phyloP scores from a whole-genome alignment of 176 grass and related monocot genomes.

The Cymbopogon citratus region DNA sequence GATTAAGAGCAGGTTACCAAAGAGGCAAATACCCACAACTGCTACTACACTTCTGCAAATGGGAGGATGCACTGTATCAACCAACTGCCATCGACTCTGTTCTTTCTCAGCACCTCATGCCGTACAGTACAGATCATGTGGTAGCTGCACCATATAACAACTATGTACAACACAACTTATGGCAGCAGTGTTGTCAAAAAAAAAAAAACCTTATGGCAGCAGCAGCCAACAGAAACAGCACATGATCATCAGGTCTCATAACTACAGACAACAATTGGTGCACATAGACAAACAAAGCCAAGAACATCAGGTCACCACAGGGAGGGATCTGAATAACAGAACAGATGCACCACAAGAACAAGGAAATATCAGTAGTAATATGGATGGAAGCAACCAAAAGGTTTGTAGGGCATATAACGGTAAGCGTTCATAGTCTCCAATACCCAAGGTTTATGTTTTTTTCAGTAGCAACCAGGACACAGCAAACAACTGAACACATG shows the following conservation, averaged over 20 bases:
- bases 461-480: slow-evolving; percentile 39
- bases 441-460: background rate
- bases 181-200: no score
- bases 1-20: no score
- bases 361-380: background rate
- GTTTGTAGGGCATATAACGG: slow-evolving; percentile 14
- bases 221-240: background rate
- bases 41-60: no score
- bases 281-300: background rate
- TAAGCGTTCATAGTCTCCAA: slow-evolving; percentile 31
- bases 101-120: no score
- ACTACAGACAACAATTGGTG: background rate
- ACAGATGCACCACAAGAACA: background rate
- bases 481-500: slow-evolving; percentile 58
- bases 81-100: no score
- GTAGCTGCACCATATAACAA: background rate
- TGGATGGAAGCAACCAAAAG: background rate
- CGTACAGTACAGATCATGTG: no score
- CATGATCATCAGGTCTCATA: background rate
- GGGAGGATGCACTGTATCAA: no score
- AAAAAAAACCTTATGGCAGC: background rate
- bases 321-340: background rate
- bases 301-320: background rate
- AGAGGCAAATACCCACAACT: no score
- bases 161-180: background rate